phyloP scores from a whole-genome alignment of 805 yeast genomes.

The Ascoidea asiatica region DNA sequence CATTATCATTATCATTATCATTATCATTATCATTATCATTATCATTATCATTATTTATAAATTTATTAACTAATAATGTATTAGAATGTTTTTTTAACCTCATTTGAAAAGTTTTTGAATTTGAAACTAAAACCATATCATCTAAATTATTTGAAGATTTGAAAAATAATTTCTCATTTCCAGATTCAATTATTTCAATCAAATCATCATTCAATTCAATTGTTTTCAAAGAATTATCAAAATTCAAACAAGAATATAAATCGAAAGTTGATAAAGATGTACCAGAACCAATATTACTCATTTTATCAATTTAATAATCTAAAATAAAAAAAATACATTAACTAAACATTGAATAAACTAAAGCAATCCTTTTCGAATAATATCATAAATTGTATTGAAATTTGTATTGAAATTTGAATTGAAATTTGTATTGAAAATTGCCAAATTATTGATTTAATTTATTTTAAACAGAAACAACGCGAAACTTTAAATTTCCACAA shows the following conservation, averaged over 20 bases:
- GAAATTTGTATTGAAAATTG: not conserved
- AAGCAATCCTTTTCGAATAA: too few species aligned
- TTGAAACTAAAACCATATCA: conserved; percentile 51
- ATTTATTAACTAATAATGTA: conserved; percentile 46
- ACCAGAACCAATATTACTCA: too few species aligned
- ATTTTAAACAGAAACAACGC: too few species aligned
- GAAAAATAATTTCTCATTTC: conserved; percentile 10
- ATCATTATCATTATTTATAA: too few species aligned
- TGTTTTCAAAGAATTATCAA: conserved; percentile 5
- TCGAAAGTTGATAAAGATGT: conserved; percentile 6
- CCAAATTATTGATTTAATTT: not conserved
- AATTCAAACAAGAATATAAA: conserved; percentile 3
- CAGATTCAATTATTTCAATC: conserved; percentile 4
- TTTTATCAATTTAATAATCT: too few species aligned
- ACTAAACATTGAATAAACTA: too few species aligned
- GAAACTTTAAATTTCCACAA: too few species aligned
- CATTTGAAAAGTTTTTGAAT: conserved; percentile 42
- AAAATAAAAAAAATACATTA: too few species aligned
- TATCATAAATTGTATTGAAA: not conserved
- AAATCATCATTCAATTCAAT: conserved; percentile 6
- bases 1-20: too few species aligned
- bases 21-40: conserved; percentile 7
- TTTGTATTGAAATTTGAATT: not conserved
- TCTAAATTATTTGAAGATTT: conserved; percentile 21
- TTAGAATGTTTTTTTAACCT: conserved; percentile 83